phyloP scores from a whole-genome alignment of 2,329 filamentous ascomycete genomes.

The Beauveria caledonica region DNA sequence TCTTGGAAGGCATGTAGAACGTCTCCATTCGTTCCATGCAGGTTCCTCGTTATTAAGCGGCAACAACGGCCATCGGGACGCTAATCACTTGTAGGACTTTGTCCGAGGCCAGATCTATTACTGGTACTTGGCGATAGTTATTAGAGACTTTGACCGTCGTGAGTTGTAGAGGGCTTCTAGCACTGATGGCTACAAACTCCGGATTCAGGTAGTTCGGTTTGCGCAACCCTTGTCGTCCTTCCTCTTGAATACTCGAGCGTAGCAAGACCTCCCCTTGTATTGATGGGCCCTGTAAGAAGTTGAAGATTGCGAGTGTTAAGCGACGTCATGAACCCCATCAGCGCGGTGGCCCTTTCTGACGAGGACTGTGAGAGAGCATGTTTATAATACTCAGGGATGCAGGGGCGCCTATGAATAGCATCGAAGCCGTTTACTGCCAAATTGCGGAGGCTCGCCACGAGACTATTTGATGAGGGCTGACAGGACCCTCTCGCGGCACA shows the following conservation, averaged over 20 bases:
- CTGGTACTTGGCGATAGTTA: too few relatives aligned
- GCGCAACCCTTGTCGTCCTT: too few relatives aligned
- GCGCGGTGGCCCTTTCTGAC: not conserved
- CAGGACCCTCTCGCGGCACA: not conserved
- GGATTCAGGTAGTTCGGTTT: too few relatives aligned
- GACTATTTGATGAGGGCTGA: conserved; percentile 1
- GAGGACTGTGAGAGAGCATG: not conserved
- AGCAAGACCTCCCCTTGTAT: too few relatives aligned
- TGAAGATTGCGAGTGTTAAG: not conserved
- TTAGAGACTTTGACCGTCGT: too few relatives aligned
- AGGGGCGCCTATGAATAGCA: not conserved
- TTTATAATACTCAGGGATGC: not conserved
- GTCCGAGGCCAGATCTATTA: not conserved
- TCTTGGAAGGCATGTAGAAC: conserved; percentile 8
- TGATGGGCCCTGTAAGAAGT: not conserved
- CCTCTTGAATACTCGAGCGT: too few relatives aligned
- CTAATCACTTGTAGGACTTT: not conserved
- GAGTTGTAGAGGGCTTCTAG: too few relatives aligned
- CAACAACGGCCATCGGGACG: not conserved
- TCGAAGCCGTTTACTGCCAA: not conserved
- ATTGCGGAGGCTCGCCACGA: not conserved
- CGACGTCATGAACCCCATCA: not conserved
- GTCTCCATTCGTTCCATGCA: conserved; percentile 14
- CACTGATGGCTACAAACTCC: too few relatives aligned
- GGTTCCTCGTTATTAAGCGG: not conserved